Conservation (phyloP, 805 yeast species). For the Naumovozyma dairenensis region DNA sequence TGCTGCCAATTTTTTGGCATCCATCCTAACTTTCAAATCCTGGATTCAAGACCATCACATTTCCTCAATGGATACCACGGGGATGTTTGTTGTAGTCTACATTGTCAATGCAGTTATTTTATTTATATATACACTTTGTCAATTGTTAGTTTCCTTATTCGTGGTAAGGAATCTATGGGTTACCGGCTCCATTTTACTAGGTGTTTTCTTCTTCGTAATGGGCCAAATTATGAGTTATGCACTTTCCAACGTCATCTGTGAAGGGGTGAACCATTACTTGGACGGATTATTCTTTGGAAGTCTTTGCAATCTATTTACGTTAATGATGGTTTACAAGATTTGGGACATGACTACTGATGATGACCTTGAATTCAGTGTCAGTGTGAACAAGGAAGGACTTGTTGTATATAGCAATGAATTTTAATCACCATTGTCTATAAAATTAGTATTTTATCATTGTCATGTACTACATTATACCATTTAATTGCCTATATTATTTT, state of each 20-base stretch:
- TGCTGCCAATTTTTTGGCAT: conserved; percentile 52
- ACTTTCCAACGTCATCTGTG: conserved; percentile 58
- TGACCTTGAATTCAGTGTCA: conserved; percentile 84
- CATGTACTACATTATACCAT: too few relatives aligned
- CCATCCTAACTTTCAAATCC: conserved; percentile 64
- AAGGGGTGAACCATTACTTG: conserved; percentile 67
- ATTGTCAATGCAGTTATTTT: conserved; percentile 61
- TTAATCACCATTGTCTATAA: too few relatives aligned
- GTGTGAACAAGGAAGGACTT: conserved; percentile 37
- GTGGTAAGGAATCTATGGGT: conserved; percentile 80
- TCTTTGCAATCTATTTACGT: conserved; percentile 64
- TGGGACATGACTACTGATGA: conserved; percentile 96
- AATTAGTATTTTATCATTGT: too few relatives aligned
- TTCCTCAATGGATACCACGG: conserved; percentile 46
- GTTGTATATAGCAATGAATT: conserved; percentile 13
- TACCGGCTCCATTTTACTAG: conserved; percentile 68
- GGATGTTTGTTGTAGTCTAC: conserved; percentile 61
- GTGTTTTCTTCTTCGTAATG: conserved; percentile 60
- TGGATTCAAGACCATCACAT: conserved; percentile 40
- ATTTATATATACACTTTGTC: conserved; percentile 53
- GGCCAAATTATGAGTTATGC: conserved; percentile 77
- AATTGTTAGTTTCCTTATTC: conserved; percentile 53
- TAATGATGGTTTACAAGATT: conserved; percentile 92
- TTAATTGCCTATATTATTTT: too few relatives aligned
- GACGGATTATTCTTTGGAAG: conserved; percentile 87